Conservation (phyloP, 495 filamentous ascomycete species). For the Penicillium paxilli region DNA sequence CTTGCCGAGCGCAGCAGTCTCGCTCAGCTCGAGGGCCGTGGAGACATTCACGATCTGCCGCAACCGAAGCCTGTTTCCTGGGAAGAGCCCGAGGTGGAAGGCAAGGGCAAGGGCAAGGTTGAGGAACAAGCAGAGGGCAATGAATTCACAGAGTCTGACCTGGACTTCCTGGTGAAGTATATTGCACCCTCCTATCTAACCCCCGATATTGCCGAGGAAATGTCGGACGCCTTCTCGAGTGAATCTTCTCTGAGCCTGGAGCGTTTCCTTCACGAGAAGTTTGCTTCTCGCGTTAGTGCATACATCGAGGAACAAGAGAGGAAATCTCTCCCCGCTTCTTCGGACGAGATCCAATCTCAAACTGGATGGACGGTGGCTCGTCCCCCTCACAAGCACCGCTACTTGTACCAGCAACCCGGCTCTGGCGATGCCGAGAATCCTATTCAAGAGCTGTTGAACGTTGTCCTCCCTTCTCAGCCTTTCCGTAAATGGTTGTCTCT, state of each 20-base stretch:
- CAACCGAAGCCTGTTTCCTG: conserved; percentile 57
- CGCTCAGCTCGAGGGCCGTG: conserved; percentile 87
- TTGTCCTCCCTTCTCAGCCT: conserved; percentile 77
- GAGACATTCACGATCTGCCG: conserved; percentile 81
- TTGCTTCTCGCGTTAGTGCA: conserved; percentile 62
- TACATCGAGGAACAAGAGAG: conserved; percentile 69
- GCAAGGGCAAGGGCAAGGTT: conserved; percentile 44
- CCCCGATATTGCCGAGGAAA: conserved; percentile 83
- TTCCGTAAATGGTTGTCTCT: conserved; percentile 88
- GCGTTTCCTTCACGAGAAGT: conserved; percentile 74
- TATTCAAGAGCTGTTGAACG: conserved; percentile 71
- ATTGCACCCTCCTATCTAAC: conserved; percentile 90
- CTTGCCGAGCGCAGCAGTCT: conserved; percentile 85
- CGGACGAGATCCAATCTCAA: conserved; percentile 57
- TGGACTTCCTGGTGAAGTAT: conserved; percentile 86
- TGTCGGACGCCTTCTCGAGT: conserved; percentile 75
- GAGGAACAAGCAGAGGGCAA: conserved; percentile 44
- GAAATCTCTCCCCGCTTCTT: conserved; percentile 39
- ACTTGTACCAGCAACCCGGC: conserved; percentile 68
- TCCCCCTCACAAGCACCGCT: conserved; percentile 95
- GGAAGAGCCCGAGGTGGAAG: conserved; percentile 28
- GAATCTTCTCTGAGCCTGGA: conserved; percentile 80
- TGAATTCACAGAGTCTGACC: conserved; percentile 69
- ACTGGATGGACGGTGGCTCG: conserved; percentile 72
- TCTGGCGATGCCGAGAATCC: conserved; percentile 49